Conservation (phyloP, 192 early-diverging fungal genomes). For the Pilaira anomala region DNA sequence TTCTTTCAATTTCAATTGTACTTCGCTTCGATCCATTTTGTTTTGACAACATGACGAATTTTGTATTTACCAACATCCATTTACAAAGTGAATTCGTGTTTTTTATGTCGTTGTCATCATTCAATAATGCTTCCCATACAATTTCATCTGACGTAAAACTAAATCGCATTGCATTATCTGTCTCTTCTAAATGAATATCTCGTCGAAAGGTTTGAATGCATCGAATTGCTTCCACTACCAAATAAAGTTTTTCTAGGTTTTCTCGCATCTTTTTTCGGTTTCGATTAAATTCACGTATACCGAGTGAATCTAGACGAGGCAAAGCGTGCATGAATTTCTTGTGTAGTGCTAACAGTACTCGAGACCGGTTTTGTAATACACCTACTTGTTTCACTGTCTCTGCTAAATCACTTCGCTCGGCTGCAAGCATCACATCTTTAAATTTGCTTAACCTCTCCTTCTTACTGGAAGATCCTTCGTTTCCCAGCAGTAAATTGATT, state of each 20-base stretch:
- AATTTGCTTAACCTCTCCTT: constrained; percentile 55
- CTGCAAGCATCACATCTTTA: constrained; percentile 67
- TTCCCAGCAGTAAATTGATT: constrained; percentile 17
- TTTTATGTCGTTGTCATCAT: no score
- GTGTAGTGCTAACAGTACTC: constrained; percentile 36
- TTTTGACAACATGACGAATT: constrained; percentile 64
- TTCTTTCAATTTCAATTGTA: constrained; percentile 71
- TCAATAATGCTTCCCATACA: constrained; percentile 71
- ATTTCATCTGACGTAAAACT: constrained; percentile 50
- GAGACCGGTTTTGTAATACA: constrained; percentile 52
- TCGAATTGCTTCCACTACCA: constrained; percentile 65
- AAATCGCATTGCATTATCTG: constrained; percentile 53
- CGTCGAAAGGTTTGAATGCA: constrained; percentile 48
- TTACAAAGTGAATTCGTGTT: constrained; percentile 63
- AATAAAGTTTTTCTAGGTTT: constrained; percentile 56
- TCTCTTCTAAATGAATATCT: constrained; percentile 50
- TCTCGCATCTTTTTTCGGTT: constrained; percentile 16
- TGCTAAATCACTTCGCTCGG: constrained; percentile 68
- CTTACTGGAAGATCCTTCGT: not conserved
- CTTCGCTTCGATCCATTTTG: constrained; percentile 72
- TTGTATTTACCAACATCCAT: constrained; percentile 56
- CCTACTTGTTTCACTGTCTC: constrained; percentile 50
- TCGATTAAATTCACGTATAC: constrained; percentile 13
- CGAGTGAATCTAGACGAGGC: not conserved
- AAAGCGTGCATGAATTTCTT: constrained; percentile 6